Conservation (phyloP, 2,329 filamentous ascomycete species). For the Epichloe typhina region DNA sequence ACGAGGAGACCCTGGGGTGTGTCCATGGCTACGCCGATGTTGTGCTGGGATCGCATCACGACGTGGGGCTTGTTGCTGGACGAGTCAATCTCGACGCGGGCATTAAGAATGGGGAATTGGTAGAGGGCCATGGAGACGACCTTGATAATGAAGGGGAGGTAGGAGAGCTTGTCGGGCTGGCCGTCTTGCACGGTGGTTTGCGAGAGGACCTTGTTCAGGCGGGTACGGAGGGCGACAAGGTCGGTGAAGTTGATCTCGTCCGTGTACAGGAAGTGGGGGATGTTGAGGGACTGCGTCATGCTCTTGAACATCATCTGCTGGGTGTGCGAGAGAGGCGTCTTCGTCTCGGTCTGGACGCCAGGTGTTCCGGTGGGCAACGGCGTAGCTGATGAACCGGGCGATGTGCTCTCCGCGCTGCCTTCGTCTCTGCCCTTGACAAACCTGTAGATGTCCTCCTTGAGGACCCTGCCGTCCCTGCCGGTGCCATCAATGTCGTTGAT, state of each 20-base stretch:
- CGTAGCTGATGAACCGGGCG: conserved; percentile 11
- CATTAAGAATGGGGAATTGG: conserved; percentile 76
- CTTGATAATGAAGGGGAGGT: conserved; percentile 91
- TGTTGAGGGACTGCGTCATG: conserved; percentile 84
- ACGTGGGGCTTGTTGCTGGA: conserved; percentile 57
- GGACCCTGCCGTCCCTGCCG: conserved; percentile 77
- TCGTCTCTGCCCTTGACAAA: conserved; percentile 45
- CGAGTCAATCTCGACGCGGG: conserved; percentile 69
- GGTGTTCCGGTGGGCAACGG: conserved; percentile 12
- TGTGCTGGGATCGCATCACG: conserved; percentile 71
- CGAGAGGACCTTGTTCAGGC: conserved; percentile 54
- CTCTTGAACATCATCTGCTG: conserved; percentile 94
- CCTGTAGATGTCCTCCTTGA: conserved; percentile 81
- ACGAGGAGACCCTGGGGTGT: conserved; percentile 80
- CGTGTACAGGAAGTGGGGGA: conserved; percentile 92
- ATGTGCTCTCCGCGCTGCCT: conserved; percentile 9
- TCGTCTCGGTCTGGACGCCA: conserved; percentile 51
- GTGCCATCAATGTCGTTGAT: conserved; percentile 72
- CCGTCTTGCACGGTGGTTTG: conserved; percentile 29
- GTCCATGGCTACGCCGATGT: conserved; percentile 93
- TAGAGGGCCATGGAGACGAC: conserved; percentile 76
- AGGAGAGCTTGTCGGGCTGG: conserved; percentile 58
- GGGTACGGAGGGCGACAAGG: conserved; percentile 58
- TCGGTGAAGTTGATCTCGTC: conserved; percentile 76
- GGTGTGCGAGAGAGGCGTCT: conserved; percentile 57